Conservation (phyloP, 352 stramenopile genomes). For the Blastocystis sp. region DNA sequence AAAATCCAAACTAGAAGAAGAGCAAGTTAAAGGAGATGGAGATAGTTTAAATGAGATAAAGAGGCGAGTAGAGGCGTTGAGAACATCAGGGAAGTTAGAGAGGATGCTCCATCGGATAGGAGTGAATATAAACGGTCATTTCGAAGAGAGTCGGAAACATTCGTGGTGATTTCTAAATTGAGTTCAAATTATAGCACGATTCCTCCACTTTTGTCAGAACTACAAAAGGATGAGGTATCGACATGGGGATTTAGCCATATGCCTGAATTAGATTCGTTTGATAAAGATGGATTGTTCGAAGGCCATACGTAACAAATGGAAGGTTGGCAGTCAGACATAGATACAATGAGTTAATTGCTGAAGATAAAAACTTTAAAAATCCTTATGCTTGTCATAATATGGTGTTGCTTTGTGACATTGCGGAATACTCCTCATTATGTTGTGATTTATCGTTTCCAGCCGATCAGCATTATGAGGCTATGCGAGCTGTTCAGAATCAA, state of each 20-base stretch:
- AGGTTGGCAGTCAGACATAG: not conserved
- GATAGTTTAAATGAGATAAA: no score
- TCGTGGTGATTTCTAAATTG: not conserved
- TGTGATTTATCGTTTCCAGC: not conserved
- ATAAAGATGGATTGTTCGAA: not conserved
- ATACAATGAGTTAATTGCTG: constrained; percentile 5
- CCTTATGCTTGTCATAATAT: constrained; percentile 60
- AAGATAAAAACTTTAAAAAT: constrained; percentile 4
- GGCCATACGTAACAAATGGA: not conserved
- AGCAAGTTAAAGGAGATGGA: no score
- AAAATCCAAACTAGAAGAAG: no score
- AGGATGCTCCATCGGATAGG: constrained; percentile 7
- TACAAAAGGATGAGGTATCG: constrained; percentile 12
- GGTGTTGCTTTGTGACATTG: constrained; percentile 38
- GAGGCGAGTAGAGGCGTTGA: not conserved
- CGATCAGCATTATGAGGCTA: not conserved
- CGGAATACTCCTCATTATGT: constrained; percentile 27
- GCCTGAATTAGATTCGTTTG: not conserved
- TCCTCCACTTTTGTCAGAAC: not conserved
- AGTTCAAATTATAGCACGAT: constrained; percentile 27
- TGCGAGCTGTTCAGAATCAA: constrained; percentile 26
- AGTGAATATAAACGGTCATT: not conserved
- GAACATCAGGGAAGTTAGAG: not conserved
- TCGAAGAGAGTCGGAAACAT: not conserved
- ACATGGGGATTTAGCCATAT: constrained; percentile 15